Evolutionary conservation across 2,329 filamentous ascomycete genomes (phyloP).

Genomic region (Ceratocystis ficicola): DNA sequence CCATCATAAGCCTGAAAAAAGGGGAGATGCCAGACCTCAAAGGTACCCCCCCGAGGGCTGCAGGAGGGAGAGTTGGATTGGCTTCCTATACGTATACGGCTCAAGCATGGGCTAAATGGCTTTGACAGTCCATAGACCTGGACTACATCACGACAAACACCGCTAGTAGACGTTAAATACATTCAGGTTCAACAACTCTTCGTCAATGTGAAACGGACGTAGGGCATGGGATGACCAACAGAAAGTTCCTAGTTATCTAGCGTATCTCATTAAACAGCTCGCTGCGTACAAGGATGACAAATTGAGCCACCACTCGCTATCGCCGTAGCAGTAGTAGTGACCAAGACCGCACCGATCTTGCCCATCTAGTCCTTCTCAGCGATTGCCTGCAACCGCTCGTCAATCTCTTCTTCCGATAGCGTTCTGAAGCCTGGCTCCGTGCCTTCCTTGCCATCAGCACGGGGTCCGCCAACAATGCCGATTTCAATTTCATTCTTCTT

Average conservation of each 20-base stretch:
- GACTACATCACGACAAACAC: too few species aligned
- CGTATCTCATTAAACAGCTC: constrained; percentile 22
- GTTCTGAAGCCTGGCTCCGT: constrained; percentile 69
- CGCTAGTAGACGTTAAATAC: too few species aligned
- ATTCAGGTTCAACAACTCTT: too few species aligned
- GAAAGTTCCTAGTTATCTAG: constrained; percentile 2
- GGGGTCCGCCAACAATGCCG: constrained; percentile 85
- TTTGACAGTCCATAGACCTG: too few species aligned
- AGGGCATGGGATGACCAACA: too few species aligned
- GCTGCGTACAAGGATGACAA: constrained; percentile 11
- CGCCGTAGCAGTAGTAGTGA: neutral
- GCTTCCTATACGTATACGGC: too few species aligned
- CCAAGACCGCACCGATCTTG: neutral
- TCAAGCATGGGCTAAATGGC: too few species aligned
- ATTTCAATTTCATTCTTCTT: constrained; percentile 99
- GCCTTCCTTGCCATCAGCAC: constrained; percentile 69
- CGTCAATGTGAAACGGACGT: too few species aligned
- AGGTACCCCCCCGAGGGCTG: too few species aligned
- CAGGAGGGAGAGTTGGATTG: too few species aligned
- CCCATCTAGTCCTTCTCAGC: constrained; percentile 82
- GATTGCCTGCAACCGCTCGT: constrained; percentile 94
- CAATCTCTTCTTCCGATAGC: constrained; percentile 94
- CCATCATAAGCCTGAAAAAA: too few species aligned
- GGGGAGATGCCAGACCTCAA: too few species aligned
- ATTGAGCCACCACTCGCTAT: neutral